phyloP scores from a whole-genome alignment of 2,329 filamentous ascomycete species.

The Coniella lustricola region DNA sequence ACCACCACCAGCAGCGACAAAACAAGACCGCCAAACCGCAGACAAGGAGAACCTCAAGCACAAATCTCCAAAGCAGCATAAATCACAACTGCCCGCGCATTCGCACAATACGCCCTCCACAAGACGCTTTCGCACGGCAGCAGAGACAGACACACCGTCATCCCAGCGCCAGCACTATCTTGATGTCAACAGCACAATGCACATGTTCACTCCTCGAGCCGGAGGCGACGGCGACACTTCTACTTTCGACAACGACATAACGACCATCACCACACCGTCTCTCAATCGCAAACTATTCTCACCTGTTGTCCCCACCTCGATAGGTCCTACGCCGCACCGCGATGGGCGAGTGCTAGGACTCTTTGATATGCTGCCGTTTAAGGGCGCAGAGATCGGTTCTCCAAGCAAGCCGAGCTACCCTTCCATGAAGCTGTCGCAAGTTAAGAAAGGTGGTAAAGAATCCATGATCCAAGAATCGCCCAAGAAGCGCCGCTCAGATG shows the following conservation, averaged over 20 bases:
- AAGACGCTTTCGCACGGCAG: slow-evolving; percentile 41
- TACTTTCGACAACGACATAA: neutral
- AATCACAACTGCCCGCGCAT: slow-evolving; percentile 25
- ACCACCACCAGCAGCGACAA: slow-evolving; percentile 31
- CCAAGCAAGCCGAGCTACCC: slow-evolving; percentile 36
- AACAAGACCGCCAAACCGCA: slow-evolving; percentile 14
- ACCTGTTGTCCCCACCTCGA: slow-evolving; percentile 49
- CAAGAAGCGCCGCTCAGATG: slow-evolving; percentile 28
- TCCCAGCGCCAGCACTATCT: slow-evolving; percentile 7
- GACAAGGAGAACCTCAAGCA: slow-evolving; percentile 32
- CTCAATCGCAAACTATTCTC: slow-evolving; percentile 53
- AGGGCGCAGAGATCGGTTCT: slow-evolving; percentile 34
- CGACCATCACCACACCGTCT: slow-evolving; percentile 42
- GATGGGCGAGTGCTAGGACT: slow-evolving; percentile 71
- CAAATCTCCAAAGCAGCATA: slow-evolving; percentile 30
- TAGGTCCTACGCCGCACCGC: slow-evolving; percentile 74
- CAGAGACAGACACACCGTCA: slow-evolving; percentile 39
- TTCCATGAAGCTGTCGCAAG: slow-evolving; percentile 26
- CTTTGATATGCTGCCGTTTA: slow-evolving; percentile 61
- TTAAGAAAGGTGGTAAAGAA: slow-evolving; percentile 21
- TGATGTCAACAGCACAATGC: slow-evolving; percentile 17
- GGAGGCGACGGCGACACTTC: slow-evolving; percentile 25
- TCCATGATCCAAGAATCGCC: slow-evolving; percentile 36
- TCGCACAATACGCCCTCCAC: slow-evolving; percentile 33
- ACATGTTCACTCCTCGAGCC: slow-evolving; percentile 21